Base-by-base conservation (phyloP, 2,329 filamentous ascomycete genomes). In the Aspergillus proliferans region DNA sequence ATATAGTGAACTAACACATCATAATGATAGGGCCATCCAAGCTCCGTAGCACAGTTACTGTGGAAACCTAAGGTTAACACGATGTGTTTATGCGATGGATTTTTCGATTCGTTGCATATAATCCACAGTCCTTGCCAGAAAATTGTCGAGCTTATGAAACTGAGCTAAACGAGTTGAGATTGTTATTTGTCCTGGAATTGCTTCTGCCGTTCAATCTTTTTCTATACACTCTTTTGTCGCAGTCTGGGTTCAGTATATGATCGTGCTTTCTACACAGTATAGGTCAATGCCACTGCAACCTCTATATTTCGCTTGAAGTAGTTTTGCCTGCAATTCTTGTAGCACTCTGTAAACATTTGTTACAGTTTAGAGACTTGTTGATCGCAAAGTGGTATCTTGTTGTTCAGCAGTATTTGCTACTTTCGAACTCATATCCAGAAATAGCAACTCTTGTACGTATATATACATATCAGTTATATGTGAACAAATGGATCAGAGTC, bases 1-100 rank as follows among this genome's bases (percentile, higher is more conserved):
- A 28, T 49, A 19, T 5, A 12, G 26, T 30, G 26, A 30, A 30
- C 22, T 26, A 36, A 36, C 41, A 50, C n/a, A 9, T 38, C 19
- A 22, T 12, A 8, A 22, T 21, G 18, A 44, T 24, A 72, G 69
- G 69, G 63, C 67, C 69, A 71, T 72, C 70, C 68, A 71, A 70
- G 67, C 69, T 72, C 64, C 65, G 61, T 62, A 63, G 59, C 55
- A 61, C 65, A 52, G 58, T 61, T 55, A 64, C 60, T 56, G 53
- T 57, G 54, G 52, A 57, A 41, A 53, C 54, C 54, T 62, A 61
- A 58, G 53, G 56, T 48, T 56, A 55, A 59, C 54, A 53, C 57
- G 53, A 59, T 49, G 54, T 61, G 56, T 58, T 57, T 61, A 60
- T 57, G 54, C 56, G 58, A 57, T 58, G 54, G 52, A 55, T 60